These are phyloP conservation scores for Punica granatum DNA, from an alignment of 345 rosid species.

Conservation along the genomic window DNA sequence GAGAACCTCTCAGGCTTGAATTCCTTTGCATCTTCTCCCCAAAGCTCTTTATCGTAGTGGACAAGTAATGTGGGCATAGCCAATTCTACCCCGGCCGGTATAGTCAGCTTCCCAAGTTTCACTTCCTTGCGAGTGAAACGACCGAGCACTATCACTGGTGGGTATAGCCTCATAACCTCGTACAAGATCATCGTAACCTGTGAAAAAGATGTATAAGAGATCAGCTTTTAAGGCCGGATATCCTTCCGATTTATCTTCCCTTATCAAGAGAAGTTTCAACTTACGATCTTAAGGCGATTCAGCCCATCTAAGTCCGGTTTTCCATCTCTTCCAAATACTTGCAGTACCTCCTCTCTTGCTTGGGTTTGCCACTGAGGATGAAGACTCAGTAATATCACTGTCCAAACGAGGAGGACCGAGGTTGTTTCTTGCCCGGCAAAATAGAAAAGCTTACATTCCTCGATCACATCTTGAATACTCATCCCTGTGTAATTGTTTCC, in stretches of 20 bases:
- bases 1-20: slow-evolving; percentile 61
- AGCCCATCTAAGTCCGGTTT: no score
- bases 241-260: neutral
- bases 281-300: slow-evolving; percentile 30
- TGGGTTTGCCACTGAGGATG: slow-evolving; percentile 54
- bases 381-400: no score
- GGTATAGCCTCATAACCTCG: no score
- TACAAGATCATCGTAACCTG: no score
- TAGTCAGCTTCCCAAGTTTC: no score
- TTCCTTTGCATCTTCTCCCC: slow-evolving; percentile 50
- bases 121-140: slow-evolving; percentile 35
- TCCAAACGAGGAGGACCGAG: slow-evolving; percentile 51
- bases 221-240: neutral
- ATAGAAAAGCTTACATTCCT: no score
- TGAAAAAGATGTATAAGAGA: neutral
- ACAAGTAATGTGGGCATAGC: slow-evolving; percentile 34
- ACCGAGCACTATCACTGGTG: slow-evolving; percentile 31
- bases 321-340: slow-evolving; percentile 32
- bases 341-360: slow-evolving; percentile 61
- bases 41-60: slow-evolving; percentile 55
- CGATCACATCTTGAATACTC: no score
- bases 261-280: neutral
- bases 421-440: slow-evolving; percentile 82
- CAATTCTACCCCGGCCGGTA: slow-evolving; percentile 43
- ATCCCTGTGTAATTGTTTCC: slow-evolving; percentile 18